Base-by-base conservation (phyloP, 441 rosid species). In the Isatis lusitanica region DNA sequence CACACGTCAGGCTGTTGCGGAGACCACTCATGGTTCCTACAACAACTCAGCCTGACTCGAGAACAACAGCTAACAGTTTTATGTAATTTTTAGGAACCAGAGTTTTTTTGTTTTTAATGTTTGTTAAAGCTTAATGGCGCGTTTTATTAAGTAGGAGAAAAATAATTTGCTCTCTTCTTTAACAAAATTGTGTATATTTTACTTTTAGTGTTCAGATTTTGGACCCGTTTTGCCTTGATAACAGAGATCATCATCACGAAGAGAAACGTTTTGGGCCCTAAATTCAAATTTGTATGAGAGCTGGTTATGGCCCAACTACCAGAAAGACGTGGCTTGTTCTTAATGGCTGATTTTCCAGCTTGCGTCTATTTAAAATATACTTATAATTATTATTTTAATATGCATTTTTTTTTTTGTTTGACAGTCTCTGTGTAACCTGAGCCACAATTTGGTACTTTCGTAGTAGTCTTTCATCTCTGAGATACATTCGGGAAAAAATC, bases 1-100 rank as follows among this genome's bases (percentile, higher is more conserved):
- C 15, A 16, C 52, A 53, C 60, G 5, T 68, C 65, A 68, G 42
- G 74, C 55, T 63, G 66, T 69, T 65, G 73, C 80, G 52, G 39
- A 65, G 50, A 64, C 63, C 24, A 40, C 59, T 44, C 76, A 70
- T 63, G 83, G 82, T 84, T 83, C 74, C 16, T 79, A 79, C 84
- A 40, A 76, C 66, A 76, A 70, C 62, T 53, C 59, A 55, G 28
- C 70, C n/a, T 75, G 59, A 63, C 60, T 47, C 43, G 31, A 58
- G 33, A 60, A 60, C 36, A 73, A 9, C 36, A 47, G 31, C 66
- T 69, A 75, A 69, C 74, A 68, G 48, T 40, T 66, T 6, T 7
- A 33, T 67, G 63, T 75, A 68, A 18, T 46, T 61, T 61, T 53
- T 62, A 68, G 70, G 51, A 44, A 68, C 10, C 58, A 33, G 31